Base-by-base conservation (phyloP, 106 monocot species). In the Platanthera zijinensis region DNA sequence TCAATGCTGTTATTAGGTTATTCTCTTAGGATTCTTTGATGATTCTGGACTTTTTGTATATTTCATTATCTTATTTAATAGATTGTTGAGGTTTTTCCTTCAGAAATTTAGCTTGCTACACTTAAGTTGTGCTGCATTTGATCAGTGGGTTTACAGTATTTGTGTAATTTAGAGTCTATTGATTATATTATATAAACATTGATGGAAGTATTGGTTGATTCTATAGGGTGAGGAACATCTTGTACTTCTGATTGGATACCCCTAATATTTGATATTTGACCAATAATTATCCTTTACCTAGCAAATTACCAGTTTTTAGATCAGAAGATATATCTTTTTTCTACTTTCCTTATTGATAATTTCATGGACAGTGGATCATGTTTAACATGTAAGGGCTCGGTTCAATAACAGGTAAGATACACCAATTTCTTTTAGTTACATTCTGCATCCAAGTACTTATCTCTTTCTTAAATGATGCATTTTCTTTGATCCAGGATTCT, bases 191-290 rank as follows among this genome's bases (percentile, higher is more conserved):
- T 17, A 15, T 48, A 48, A 39, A 70, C 48, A 70, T 70, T 67
- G 39, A 67, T 67, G 81, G 51, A 76, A 77, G 25, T 74, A 76
- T 81, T 57, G 73, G 73, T 75, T 75, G 81, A 52, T 75, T 83
- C 75, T 45, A 6, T 70, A 81, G 54, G 53, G 79, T 80, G 78
- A 84, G 79, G 82, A 72, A 68, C 82, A 69, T 82, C 74, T 87
- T 76, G 25, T 82, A 80, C 64, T 78, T 77, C 83, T 87, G 84
- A 90, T 82, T 81, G 74, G 82, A 82, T 86, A 81, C 86, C 76
- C 17, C 48, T 28, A 13, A 4, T 15, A 59, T 75, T 61, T 76
- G 13, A 59, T 7, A 32, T 67, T 79, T 67, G 45, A 73, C 21
- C 61, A 56, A 71, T 51, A 13, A 67, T 63, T 28, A 2, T 51